Base-by-base conservation (phyloP, 1,139 yeast genomes). In the Sugiyamaella sp. region DNA sequence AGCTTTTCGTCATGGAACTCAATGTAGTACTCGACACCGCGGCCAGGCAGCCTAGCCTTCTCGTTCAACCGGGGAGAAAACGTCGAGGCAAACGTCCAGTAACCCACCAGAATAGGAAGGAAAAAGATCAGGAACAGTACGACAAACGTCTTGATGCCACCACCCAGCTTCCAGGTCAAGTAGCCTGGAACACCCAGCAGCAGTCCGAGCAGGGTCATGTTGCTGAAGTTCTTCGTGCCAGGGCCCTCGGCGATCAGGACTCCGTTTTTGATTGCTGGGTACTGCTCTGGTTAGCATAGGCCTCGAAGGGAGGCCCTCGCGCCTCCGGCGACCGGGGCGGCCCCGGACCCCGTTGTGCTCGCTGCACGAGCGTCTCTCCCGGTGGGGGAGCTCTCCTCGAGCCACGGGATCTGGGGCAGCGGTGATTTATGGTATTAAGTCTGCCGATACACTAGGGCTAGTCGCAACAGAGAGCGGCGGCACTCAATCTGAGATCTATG, bases 171-270 rank as follows among this genome's bases (percentile, higher is more conserved):
- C 63, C 82, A 77, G 54, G 84, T 76, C 57, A 86, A 68, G 66
- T 80, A 84, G 62, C 67, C 80, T 12, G 97, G 97, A 50, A 87
- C 71, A 43, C 80, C 78, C n/a, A 77, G 66, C 58, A 86, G 64
- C 45, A 85, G 68, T 1, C 77, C 75, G 24, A 78, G 55, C 60
- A 89, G 68, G n/a, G 80, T 70, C 61, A 68, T 65, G 72, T 89
- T 90, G 71, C 82, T 80, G 73, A 90, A 89, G 63, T 84, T 81
- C 66, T 82, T 83, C 41, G 90, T 78, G 24, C 96, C 91, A 4
- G 96, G 89, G 42, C 97, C 97, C 70, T 89, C 97, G 5, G 96
- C 97, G 37, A 96, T 90, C 60, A 89, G 76, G 21, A 91, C 91
- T 9, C 95, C 96, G 69, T 89, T 89, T 64, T 85, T 81, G 68